These are phyloP conservation scores for Salix suchowensis DNA, from an alignment of 345 rosid genomes.

Conservation along the genomic window DNA sequence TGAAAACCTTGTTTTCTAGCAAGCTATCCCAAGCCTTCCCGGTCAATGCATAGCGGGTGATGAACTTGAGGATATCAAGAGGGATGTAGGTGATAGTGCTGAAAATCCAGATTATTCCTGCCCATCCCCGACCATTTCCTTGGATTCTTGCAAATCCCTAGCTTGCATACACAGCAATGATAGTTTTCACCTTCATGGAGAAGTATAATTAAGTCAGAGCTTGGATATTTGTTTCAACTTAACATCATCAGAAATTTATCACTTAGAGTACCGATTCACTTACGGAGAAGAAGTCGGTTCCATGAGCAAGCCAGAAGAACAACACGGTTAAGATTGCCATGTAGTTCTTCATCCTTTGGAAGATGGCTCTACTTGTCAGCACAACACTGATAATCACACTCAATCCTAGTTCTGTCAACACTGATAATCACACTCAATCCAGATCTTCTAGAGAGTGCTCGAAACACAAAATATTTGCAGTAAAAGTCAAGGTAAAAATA, in stretches of 20 bases:
- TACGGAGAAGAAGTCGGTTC: constrained; percentile 70
- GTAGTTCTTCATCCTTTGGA: constrained; percentile 66
- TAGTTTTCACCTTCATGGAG: constrained; percentile 49
- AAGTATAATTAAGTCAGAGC: neutral
- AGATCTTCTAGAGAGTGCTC: constrained; percentile 28
- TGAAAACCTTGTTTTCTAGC: constrained; percentile 44
- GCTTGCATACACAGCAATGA: constrained; percentile 58
- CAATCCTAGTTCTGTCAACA: constrained; percentile 58
- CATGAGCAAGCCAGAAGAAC: constrained; percentile 72
- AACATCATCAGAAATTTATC: neutral
- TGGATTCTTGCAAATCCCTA: constrained; percentile 64
- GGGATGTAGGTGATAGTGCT: constrained; percentile 60
- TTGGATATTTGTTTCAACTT: neutral
- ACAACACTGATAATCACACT: constrained; percentile 45
- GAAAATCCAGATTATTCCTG: constrained; percentile 63
- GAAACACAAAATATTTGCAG: neutral
- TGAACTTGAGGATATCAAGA: constrained; percentile 69
- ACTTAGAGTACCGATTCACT: neutral
- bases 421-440: constrained; percentile 13
- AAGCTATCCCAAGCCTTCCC: constrained; percentile 67
- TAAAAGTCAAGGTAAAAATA: too few relatives aligned
- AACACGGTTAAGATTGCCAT: constrained; percentile 73
- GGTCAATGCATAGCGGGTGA: constrained; percentile 51
- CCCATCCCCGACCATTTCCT: constrained; percentile 88
- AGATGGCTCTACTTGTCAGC: constrained; percentile 69